These are phyloP conservation scores for Dendrocalamus sinicus DNA, from an alignment of 176 grass and related monocot species.

Conservation along the genomic window DNA sequence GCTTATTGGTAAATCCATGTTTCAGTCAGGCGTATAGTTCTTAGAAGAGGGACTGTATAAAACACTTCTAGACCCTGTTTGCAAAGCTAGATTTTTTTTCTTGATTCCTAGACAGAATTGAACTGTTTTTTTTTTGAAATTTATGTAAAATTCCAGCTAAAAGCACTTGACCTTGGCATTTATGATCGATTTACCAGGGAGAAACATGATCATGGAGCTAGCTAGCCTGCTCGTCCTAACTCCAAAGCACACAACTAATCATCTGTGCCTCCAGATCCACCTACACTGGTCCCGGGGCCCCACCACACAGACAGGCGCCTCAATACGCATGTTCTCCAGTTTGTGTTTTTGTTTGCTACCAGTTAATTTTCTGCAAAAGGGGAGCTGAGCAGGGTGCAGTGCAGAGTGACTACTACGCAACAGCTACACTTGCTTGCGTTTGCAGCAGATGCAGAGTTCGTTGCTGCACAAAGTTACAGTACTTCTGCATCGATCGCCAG, in stretches of 20 bases:
- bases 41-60: neutral
- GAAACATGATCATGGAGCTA: neutral
- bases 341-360: conserved; percentile 45
- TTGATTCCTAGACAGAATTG: neutral
- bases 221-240: neutral
- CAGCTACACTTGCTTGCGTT: neutral
- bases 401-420: neutral
- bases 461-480: conserved; percentile 24
- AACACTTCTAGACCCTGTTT: neutral
- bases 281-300: conserved; percentile 56
- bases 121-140: too few species aligned
- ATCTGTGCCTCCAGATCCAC: conserved; percentile 58
- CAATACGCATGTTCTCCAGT: conserved; percentile 37
- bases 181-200: neutral
- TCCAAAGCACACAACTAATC: neutral
- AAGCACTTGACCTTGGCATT: neutral
- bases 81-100: neutral
- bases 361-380: neutral
- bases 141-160: neutral
- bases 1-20: neutral
- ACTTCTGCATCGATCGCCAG: neutral
- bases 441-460: neutral
- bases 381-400: neutral
- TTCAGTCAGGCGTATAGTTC: neutral
- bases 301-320: conserved; percentile 33